Conservation (phyloP, 768 basidiomycete species). For the Podaxis sp. region DNA sequence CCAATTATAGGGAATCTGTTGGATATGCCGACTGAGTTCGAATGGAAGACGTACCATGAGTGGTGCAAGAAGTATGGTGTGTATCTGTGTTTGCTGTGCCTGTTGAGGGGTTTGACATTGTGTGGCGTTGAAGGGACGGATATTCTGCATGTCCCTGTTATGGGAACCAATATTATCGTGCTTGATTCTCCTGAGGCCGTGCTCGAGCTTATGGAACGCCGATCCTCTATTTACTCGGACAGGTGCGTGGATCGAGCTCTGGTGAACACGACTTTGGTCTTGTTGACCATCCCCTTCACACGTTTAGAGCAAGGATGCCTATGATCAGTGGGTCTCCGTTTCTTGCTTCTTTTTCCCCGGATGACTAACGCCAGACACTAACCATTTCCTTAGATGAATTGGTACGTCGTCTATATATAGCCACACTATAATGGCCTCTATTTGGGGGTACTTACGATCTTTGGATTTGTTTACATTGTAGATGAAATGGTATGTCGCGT, state of each 20-base stretch:
- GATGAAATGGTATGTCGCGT: conserved; percentile 9
- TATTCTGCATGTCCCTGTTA: conserved; percentile 28
- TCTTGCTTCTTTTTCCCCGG: too few relatives aligned
- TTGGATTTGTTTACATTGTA: not conserved
- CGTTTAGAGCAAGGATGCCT: conserved; percentile 18
- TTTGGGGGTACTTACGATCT: not conserved
- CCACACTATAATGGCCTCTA: too few relatives aligned
- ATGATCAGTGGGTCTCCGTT: conserved; percentile 20
- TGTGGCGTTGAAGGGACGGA: conserved; percentile 24
- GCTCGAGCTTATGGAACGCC: conserved; percentile 41
- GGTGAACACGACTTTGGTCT: not conserved
- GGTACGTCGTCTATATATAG: not conserved
- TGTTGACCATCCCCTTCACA: not conserved
- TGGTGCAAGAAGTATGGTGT: conserved; percentile 40
- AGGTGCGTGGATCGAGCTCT: conserved; percentile 19
- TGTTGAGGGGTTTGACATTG: too few relatives aligned
- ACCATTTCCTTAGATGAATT: conserved; percentile 4
- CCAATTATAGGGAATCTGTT: conserved; percentile 41
- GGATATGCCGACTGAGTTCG: conserved; percentile 36
- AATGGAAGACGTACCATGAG: conserved; percentile 37
- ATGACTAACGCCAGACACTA: not conserved
- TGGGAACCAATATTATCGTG: conserved; percentile 27
- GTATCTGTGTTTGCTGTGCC: not conserved
- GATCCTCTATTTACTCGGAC: conserved; percentile 41
- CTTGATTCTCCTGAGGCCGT: conserved; percentile 38